These are phyloP conservation scores for Colletotrichum musae DNA, from an alignment of 2,329 filamentous ascomycete species.

Conservation along the genomic window DNA sequence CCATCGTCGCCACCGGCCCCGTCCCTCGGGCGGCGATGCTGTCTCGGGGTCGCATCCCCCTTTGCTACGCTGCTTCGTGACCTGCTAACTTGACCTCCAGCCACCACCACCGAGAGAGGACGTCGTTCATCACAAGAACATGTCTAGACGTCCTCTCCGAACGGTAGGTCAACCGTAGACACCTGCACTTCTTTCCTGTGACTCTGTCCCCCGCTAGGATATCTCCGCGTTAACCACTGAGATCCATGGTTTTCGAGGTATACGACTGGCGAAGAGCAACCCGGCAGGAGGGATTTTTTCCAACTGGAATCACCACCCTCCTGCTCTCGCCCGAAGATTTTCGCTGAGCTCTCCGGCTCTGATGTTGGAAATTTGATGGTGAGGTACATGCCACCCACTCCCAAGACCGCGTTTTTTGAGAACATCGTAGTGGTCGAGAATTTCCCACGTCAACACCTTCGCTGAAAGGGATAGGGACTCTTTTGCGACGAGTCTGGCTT, in stretches of 20 bases:
- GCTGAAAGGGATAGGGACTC: too few species aligned
- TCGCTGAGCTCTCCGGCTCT: slow-evolving; percentile 71
- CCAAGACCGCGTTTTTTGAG: neutral
- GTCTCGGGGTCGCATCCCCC: slow-evolving; percentile 1
- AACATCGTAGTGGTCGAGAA: too few species aligned
- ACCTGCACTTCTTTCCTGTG: neutral
- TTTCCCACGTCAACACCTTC: too few species aligned
- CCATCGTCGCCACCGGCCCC: slow-evolving; percentile 15
- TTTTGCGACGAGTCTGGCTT: too few species aligned
- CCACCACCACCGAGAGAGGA: neutral
- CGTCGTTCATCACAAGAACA: slow-evolving; percentile 6
- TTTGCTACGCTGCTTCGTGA: slow-evolving; percentile 28
- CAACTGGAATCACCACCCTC: slow-evolving; percentile 64
- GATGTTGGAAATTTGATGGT: slow-evolving; percentile 87
- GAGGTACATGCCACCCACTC: slow-evolving; percentile 72
- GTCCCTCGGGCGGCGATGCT: slow-evolving; percentile 24
- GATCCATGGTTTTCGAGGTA: slow-evolving; percentile 88
- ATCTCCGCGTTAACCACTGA: slow-evolving; percentile 87
- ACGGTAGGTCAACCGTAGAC: slow-evolving; percentile 26
- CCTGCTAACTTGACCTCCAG: slow-evolving; percentile 19
- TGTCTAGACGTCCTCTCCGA: slow-evolving; percentile 39
- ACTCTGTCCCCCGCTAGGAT: slow-evolving; percentile 74
- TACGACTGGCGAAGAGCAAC: slow-evolving; percentile 91
- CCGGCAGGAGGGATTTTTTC: slow-evolving; percentile 56
- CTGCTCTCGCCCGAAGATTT: slow-evolving; percentile 86